Conservation (phyloP, 345 rosid genomes). For the Melaleuca quinquenervia region DNA sequence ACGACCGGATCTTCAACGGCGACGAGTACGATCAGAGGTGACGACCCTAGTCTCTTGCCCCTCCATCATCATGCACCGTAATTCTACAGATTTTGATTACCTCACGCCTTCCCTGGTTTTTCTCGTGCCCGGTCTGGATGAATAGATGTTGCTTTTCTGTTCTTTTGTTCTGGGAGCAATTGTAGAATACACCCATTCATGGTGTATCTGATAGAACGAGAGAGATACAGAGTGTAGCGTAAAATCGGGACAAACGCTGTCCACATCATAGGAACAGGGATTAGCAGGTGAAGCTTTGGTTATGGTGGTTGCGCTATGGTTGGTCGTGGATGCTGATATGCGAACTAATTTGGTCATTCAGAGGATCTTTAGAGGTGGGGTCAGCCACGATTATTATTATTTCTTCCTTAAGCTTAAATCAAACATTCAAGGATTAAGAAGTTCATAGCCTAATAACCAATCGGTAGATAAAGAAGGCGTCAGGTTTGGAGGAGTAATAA, state of each 20-base stretch:
- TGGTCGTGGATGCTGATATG: background rate
- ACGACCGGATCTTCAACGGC: conserved; percentile 1
- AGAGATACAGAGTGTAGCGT: background rate
- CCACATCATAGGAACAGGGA: background rate
- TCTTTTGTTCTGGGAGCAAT: background rate
- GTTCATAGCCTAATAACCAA: background rate
- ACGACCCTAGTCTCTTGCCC: background rate
- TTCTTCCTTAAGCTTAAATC: background rate
- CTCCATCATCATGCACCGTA: background rate
- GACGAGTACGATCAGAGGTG: background rate
- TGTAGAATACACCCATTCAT: background rate
- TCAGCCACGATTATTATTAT: background rate
- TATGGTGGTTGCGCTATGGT: background rate
- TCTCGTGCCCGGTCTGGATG: background rate
- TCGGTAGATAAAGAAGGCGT: background rate
- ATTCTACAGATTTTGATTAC: background rate
- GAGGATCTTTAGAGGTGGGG: background rate
- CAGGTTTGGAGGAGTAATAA: background rate
- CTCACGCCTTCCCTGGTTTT: background rate
- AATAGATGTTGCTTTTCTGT: background rate
- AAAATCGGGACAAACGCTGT: background rate
- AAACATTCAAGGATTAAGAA: background rate
- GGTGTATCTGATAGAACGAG: background rate
- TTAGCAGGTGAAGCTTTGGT: background rate
- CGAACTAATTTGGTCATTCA: background rate